Evolutionary conservation across 495 filamentous ascomycete genomes (phyloP).

Genomic region (Delitschia confertaspora): DNA sequence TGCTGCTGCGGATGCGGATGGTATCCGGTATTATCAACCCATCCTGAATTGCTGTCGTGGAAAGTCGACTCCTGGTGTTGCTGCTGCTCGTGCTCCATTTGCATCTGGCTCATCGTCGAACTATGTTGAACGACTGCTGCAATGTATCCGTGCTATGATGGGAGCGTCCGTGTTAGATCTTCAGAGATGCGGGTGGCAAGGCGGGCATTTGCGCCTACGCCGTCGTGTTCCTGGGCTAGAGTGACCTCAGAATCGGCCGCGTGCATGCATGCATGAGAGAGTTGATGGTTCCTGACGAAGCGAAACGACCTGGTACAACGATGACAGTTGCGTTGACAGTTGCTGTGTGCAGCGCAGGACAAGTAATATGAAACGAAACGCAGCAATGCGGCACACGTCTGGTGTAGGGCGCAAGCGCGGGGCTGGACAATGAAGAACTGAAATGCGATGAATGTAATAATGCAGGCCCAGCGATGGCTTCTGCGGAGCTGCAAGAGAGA

Average conservation of each 20-base stretch:
- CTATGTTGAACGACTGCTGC: neutral
- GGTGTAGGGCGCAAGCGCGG: too few species aligned
- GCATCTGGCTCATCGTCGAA: conserved; percentile 33
- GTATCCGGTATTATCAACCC: conserved; percentile 26
- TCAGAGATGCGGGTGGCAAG: conserved; percentile 11
- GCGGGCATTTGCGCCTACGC: conserved; percentile 19
- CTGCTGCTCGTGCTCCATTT: conserved; percentile 36
- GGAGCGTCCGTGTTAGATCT: conserved; percentile 20
- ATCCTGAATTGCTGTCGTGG: conserved; percentile 28
- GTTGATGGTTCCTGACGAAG: conserved; percentile 22
- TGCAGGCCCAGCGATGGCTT: too few species aligned
- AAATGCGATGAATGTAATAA: too few species aligned
- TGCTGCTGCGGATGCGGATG: conserved; percentile 34
- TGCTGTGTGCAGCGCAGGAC: conserved; percentile 5
- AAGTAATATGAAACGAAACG: conserved; percentile 9
- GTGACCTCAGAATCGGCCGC: conserved; percentile 19
- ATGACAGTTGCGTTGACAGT: neutral
- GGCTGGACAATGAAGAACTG: too few species aligned
- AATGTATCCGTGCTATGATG: conserved; percentile 25
- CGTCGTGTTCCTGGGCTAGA: conserved; percentile 22
- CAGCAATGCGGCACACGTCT: conserved; percentile 17
- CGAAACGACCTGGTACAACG: conserved; percentile 23
- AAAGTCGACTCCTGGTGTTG: conserved; percentile 25
- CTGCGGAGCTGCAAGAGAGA: neutral
- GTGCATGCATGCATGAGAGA: conserved; percentile 31